Base-by-base conservation (phyloP, 176 grass and related monocot species). In the Oryza glumipatula region DNA sequence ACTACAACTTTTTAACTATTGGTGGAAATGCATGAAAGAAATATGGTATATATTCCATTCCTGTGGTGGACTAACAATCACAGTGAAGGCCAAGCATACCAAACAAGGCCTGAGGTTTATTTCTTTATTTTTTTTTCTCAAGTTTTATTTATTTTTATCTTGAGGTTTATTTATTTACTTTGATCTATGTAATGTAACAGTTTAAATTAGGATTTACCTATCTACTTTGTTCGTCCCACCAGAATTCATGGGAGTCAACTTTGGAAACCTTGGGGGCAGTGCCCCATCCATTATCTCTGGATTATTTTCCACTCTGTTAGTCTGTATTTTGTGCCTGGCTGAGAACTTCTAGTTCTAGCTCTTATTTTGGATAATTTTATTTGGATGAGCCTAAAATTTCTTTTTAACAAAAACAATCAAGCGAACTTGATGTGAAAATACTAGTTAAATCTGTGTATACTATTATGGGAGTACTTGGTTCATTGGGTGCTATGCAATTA, bases 51-150 rank as follows among this genome's bases (percentile, higher is more conserved):
- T 77, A 17, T 73, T 73, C 15, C 35, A 79, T 86, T 73, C 36
- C 36, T 77, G 24, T 86, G 35, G 67, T 82, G 65, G 23, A 64
- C 21, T 77, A 81, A 19, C 24, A 76, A 14, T 78, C 65, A 65
- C 41, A 83, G 13, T 74, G 21, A 6, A 60, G 68, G 68, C 10
- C 5, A 69, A 70, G 13, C 68, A 39, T 67, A 54, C 17, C 9
- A 88, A 76, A 49, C 12, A 14, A 56, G 43, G 28, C 28, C 30
- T 12, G 26, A 41, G 13, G 65, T 71, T 77, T 67, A 28, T 76
- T 58, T 58, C 26, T 58, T 21, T 54, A 10, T 80, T 32, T 56
- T 52, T n/a, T 51, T 56, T 3, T 58, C 16, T 58, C 2, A 2
- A 58, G 54, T 2, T 58, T 21, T 58, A 21, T 58, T 58, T 58